Evolutionary conservation across 2,329 filamentous ascomycete genomes (phyloP).

Genomic region (Colletotrichum sp.): DNA sequence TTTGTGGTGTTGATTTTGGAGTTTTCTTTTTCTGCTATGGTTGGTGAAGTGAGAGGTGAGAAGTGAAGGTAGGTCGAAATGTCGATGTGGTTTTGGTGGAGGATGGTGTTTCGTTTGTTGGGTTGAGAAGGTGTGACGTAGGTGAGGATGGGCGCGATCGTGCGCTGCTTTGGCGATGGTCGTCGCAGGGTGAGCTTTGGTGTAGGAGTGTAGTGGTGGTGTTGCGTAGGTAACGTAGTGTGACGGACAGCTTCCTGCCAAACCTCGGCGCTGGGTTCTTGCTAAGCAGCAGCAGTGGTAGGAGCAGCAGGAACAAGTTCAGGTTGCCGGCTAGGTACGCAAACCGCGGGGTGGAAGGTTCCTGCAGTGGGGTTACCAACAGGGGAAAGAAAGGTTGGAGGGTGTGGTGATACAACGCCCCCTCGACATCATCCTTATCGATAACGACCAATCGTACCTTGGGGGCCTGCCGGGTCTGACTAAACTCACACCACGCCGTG

Average conservation of each 20-base stretch:
- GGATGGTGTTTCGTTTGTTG: not conserved
- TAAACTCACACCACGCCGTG: not conserved
- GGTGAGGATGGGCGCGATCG: not conserved
- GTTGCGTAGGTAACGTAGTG: not conserved
- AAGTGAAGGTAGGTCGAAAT: no score
- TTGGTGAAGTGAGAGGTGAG: not conserved
- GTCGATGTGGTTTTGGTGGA: not conserved
- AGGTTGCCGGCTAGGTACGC: not conserved
- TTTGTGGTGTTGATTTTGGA: not conserved
- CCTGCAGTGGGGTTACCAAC: slow-evolving; percentile 2
- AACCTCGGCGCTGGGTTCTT: not conserved
- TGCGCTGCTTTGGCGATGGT: not conserved
- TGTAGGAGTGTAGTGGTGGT: not conserved
- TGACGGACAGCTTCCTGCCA: not conserved
- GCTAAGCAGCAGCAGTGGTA: not conserved
- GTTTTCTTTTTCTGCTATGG: not conserved
- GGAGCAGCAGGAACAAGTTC: not conserved
- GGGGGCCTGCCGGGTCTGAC: no score
- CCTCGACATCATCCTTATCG: not conserved
- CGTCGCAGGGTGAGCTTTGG: not conserved
- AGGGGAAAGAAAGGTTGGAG: not conserved
- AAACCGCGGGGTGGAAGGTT: slow-evolving; percentile 16
- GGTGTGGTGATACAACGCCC: not conserved
- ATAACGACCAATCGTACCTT: not conserved
- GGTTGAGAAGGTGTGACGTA: not conserved